Conservation (phyloP, 1,284 basidiomycete genomes). For the Ustilago loliicola region DNA sequence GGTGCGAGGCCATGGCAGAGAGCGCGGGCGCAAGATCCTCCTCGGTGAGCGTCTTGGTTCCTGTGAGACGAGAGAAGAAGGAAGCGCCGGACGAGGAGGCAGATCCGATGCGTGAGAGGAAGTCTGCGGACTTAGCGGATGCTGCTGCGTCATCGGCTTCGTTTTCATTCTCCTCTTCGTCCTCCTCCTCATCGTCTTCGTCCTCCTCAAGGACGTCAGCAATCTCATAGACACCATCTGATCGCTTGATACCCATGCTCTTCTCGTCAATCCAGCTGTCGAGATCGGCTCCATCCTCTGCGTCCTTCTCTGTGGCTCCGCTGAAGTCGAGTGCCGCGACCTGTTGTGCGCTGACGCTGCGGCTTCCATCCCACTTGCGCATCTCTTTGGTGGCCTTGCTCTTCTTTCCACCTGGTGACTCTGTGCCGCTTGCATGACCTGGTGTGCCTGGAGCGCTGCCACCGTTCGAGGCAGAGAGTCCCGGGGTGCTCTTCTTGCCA, state of each 20-base stretch:
- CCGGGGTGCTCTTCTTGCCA: conserved; percentile 71
- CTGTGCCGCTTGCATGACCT: conserved; percentile 39
- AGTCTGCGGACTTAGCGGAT: conserved; percentile 68
- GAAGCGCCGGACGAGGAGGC: conserved; percentile 43
- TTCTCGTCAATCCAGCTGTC: conserved; percentile 74
- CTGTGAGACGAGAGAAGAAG: conserved; percentile 75
- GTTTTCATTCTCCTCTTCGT: conserved; percentile 77
- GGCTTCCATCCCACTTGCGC: conserved; percentile 88
- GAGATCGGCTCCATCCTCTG: conserved; percentile 67
- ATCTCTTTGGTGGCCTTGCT: conserved; percentile 81
- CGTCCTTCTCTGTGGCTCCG: conserved; percentile 75
- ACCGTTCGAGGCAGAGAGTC: conserved; percentile 67
- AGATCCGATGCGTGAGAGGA: conserved; percentile 75
- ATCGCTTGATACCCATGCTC: conserved; percentile 84
- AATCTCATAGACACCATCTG: conserved; percentile 90
- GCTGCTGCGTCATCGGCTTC: conserved; percentile 31
- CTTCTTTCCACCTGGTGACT: conserved; percentile 68
- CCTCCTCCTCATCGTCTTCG: conserved; percentile 68
- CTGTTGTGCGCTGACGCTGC: conserved; percentile 81
- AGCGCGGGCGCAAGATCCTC: conserved; percentile 89
- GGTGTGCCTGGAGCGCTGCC: conserved; percentile 74
- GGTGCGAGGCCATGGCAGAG: conserved; percentile 93
- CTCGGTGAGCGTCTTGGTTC: conserved; percentile 81
- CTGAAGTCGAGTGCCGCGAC: conserved; percentile 90
- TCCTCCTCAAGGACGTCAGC: conserved; percentile 79